These are phyloP conservation scores for Heracleum sosnowskyi DNA, from an alignment of 129 eudicot genomes.

Conservation along the genomic window DNA sequence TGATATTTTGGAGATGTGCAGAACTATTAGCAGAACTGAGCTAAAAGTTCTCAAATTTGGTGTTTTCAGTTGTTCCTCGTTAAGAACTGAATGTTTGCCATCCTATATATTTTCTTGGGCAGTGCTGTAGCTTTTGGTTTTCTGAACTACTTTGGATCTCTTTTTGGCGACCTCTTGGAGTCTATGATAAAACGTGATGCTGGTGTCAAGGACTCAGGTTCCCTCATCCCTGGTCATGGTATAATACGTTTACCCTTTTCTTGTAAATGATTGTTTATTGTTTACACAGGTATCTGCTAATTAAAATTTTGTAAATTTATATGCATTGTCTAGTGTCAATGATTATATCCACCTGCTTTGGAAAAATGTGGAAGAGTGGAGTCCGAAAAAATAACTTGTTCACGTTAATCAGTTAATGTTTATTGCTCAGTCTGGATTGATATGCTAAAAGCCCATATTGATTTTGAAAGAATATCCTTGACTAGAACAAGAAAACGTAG, in stretches of 20 bases:
- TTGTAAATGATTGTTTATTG: not conserved
- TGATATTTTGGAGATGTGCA: not conserved
- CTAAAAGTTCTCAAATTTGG: not conserved
- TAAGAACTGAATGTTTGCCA: not conserved
- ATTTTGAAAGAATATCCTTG: not conserved
- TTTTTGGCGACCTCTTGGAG: conserved; percentile 90
- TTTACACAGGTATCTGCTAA: not conserved
- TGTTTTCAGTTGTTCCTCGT: not conserved
- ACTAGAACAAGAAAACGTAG: not conserved
- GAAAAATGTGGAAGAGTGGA: not conserved
- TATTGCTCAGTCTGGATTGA: not conserved
- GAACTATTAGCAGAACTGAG: not conserved
- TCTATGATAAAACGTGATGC: conserved; percentile 99
- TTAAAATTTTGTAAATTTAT: not conserved
- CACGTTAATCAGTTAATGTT: not conserved
- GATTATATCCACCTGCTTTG: not conserved
- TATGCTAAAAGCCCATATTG: not conserved
- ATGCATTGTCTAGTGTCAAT: not conserved
- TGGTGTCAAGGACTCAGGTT: conserved; percentile 98
- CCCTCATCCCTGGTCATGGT: conserved; percentile 99
- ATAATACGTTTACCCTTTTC: conserved; percentile 9
- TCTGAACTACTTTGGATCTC: conserved; percentile 83
- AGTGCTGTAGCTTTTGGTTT: conserved; percentile 80
- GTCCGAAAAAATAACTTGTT: not conserved
- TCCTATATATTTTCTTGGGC: conserved; percentile 15